Base-by-base conservation (phyloP, 164 flowering plant species). In the Chimonanthus salicifolius region DNA sequence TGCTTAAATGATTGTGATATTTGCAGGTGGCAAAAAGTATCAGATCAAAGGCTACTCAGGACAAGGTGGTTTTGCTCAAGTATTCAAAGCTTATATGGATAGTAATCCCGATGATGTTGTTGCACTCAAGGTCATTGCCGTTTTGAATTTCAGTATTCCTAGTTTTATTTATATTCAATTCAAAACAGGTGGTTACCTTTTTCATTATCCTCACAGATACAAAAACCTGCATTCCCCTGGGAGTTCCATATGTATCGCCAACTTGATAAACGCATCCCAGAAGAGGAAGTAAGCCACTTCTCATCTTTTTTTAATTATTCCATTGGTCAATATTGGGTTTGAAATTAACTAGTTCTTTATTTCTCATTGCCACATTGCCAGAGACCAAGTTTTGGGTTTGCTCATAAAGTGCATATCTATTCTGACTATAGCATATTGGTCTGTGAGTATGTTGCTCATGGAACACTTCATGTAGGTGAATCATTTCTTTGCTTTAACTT, bases 11-110 rank as follows among this genome's bases (percentile, higher is more conserved):
- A 54, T 65, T 73, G 18, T 82, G 76, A 58, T 71, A 9, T 64
- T 62, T 69, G 5, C 79, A 95, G 99, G 98, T 80, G 85, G 88
- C 70, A 80, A 72, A 66, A 90, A 89, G 81, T 96, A 96, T 79
- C 94, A 88, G 83, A 90, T 96, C 80, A 92, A 88, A 80, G 99
- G 99, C 4, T 94, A 95, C 80, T 90, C 98, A 20, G 99, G 98
- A 72, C 83, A 84, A 73, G 99, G 99, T 68, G 98, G 89, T 45
- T 96, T 90, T 85, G 98, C 97, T 76, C 84, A 89, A 84, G 99
- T 94, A 69, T 92, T 80, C 82, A 96, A 87, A 82, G 97, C 98
- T 71, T 82, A 77, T 80, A 80, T 85, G 13, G 75, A 85, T 80
- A 75, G 83, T 71, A 83, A 89, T 76, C 87, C 99, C 16, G 95